A percentile compares a stretch with the other conserved stretches of the same genome.
Evolutionary conservation across 495 filamentous ascomycete species (phyloP).

Genomic region (Physcia stellaris): DNA sequence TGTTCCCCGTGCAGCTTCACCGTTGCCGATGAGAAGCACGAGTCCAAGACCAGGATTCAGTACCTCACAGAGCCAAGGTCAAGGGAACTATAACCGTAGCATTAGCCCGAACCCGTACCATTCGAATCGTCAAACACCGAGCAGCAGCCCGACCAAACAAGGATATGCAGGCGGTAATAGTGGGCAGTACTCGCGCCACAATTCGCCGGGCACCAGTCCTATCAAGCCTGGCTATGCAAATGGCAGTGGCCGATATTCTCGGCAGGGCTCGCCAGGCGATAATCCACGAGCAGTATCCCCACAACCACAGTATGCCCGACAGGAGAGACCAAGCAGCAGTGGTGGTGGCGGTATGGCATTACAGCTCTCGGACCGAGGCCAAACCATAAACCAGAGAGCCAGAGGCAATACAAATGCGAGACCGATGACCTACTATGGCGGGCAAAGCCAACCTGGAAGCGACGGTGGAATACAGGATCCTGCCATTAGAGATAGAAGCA

Average conservation of each 20-base stretch:
- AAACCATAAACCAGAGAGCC: conserved; percentile 4
- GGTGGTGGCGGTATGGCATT: conserved; percentile 56
- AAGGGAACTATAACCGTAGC: conserved; percentile 11
- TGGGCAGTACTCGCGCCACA: too few relatives aligned
- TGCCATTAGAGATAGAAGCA: conserved; percentile 46
- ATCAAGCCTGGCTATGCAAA: too few relatives aligned
- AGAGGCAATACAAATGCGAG: conserved; percentile 12
- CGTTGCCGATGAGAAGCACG: conserved; percentile 39
- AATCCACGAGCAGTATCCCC: conserved; percentile 42
- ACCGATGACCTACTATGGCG: conserved; percentile 25
- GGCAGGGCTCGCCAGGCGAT: conserved; percentile 41
- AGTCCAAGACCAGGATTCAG: conserved; percentile 35
- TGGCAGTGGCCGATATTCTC: conserved; percentile 32
- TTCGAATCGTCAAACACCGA: conserved; percentile 10
- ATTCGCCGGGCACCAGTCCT: too few relatives aligned
- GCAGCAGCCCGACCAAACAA: conserved; percentile 13
- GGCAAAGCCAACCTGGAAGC: conserved; percentile 8
- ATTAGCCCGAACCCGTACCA: conserved; percentile 17
- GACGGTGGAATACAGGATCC: conserved; percentile 29
- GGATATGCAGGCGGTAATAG: conserved; percentile 3
- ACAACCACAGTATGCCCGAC: conserved; percentile 42
- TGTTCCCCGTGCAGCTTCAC: conserved; percentile 31
- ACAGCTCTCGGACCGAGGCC: conserved; percentile 44
- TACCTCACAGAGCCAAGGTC: conserved; percentile 5
- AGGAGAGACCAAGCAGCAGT: conserved; percentile 51